Conservation (phyloP, 257 asterid genomes). For the Solanum sejunctum region DNA sequence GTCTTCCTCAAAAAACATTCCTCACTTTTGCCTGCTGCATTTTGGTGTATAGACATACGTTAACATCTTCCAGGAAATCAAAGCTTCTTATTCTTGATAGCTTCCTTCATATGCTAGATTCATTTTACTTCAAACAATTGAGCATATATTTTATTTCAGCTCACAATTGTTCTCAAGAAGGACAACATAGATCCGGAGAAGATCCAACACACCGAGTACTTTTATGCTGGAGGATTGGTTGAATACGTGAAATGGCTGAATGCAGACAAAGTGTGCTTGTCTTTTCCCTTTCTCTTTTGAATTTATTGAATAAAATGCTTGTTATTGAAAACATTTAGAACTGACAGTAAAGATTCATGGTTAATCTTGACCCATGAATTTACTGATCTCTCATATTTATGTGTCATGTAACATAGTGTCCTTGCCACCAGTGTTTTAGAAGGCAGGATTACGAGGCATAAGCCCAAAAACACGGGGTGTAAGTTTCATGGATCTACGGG, state of each 20-base stretch:
- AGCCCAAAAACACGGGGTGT: too few species aligned
- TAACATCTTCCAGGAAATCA: not conserved
- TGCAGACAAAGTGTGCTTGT: constrained; percentile 67
- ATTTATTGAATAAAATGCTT: not conserved
- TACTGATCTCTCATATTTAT: not conserved
- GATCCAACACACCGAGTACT: constrained; percentile 48
- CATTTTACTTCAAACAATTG: not conserved
- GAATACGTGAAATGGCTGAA: constrained; percentile 94
- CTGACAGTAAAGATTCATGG: not conserved
- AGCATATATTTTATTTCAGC: constrained; percentile 23
- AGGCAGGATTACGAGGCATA: too few species aligned
- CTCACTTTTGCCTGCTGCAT: not conserved
- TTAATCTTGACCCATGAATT: not conserved
- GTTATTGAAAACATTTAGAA: not conserved
- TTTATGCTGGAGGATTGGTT: constrained; percentile 83
- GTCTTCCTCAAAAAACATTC: not conserved
- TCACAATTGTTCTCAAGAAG: constrained; percentile 51
- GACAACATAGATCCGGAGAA: constrained; percentile 57
- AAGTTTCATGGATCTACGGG: too few species aligned
- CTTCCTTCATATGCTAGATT: not conserved
- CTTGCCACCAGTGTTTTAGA: not conserved
- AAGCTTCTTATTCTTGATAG: not conserved
- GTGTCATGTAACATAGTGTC: not conserved
- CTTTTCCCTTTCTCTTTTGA: not conserved
- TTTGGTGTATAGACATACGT: not conserved